Base-by-base conservation (phyloP, 2,329 filamentous ascomycete genomes). In the Cercospora sojina region DNA sequence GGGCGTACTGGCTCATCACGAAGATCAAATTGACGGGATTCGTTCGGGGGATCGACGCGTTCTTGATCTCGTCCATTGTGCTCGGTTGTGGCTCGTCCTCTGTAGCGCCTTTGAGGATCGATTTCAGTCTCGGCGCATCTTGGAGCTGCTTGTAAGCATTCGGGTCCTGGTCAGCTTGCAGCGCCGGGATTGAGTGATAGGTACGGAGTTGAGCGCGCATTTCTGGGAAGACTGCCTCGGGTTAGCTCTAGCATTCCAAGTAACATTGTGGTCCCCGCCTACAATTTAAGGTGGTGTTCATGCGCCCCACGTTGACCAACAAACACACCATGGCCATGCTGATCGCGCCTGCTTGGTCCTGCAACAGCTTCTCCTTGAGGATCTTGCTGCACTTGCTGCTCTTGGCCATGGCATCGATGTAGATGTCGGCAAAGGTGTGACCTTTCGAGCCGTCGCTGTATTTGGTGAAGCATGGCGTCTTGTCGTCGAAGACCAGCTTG, bases 381-480 rank as follows among this genome's bases (percentile, higher is more conserved):
- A 99, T 95, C 81, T 98, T 98, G 84, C 95, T 98, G 29, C 94
- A 98, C 84, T 99, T 99, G 84, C 92, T 97, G 82, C 95, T 99
- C 79, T 93, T 88, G 3, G 95, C 93, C 94, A 99, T 98, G 67
- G 95, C 94, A 80, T 98, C 95, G 75, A 99, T 94, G 80, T 99
- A 99, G 67, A 99, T 87, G 78, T 98, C 93, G 68, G 95, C 93
- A 78, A 99, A 99, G 7, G 85, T 87, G 74, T 86, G 79, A 71
- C 87, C 91, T 74, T 91, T 88, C 75, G 90, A 89, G 65, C 86
- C 86, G 73, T 97, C 93, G 78, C 94, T 96, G 78, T 91, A 91
- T 77, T 96, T 96, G 76, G 92, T 96, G 78, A 99, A 99, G 76
- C 93, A 93, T 69, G 82, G 82, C 61, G 82, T 84, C 66, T 90